Conservation (phyloP, 257 asterid species). For the Cruciata laevipes region DNA sequence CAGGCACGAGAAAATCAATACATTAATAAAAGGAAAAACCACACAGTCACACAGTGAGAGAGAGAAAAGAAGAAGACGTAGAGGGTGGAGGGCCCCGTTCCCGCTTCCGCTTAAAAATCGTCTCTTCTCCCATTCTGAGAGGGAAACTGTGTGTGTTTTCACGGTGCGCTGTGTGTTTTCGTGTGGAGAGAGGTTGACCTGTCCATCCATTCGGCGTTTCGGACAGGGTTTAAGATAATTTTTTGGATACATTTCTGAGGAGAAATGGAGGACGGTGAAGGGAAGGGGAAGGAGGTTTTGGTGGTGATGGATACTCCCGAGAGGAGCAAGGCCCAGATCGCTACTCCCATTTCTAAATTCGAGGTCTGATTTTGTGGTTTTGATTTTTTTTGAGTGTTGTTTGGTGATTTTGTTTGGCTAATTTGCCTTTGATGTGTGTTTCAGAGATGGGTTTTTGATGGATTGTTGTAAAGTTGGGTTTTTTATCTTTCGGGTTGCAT, state of each 20-base stretch:
- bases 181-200: constrained; percentile 14
- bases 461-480: constrained; percentile 4
- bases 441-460: constrained; percentile 24
- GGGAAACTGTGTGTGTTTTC: constrained; percentile 29
- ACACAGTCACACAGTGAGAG: constrained; percentile 13
- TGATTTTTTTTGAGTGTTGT: background rate
- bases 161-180: constrained; percentile 21
- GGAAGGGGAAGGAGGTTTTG: constrained; percentile 30
- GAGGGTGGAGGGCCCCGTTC: constrained; percentile 30
- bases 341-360: constrained; percentile 46
- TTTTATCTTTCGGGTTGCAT: background rate
- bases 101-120: constrained; percentile 72
- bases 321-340: constrained; percentile 74
- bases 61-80: background rate
- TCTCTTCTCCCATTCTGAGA: constrained; percentile 28
- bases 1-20: constrained; percentile 42
- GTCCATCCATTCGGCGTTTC: constrained; percentile 10
- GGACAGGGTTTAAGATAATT: constrained; percentile 21
- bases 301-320: constrained; percentile 89
- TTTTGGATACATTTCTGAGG: background rate
- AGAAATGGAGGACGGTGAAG: constrained; percentile 13
- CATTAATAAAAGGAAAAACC: constrained; percentile 1
- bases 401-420: background rate
- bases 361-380: constrained; percentile 50
- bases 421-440: background rate